Percentiles rank a stretch among this genome's conserved stretches.
These are phyloP conservation scores for Ensete ventricosum DNA, from an alignment of 176 grass and related monocot genomes.

Conservation along the genomic window DNA sequence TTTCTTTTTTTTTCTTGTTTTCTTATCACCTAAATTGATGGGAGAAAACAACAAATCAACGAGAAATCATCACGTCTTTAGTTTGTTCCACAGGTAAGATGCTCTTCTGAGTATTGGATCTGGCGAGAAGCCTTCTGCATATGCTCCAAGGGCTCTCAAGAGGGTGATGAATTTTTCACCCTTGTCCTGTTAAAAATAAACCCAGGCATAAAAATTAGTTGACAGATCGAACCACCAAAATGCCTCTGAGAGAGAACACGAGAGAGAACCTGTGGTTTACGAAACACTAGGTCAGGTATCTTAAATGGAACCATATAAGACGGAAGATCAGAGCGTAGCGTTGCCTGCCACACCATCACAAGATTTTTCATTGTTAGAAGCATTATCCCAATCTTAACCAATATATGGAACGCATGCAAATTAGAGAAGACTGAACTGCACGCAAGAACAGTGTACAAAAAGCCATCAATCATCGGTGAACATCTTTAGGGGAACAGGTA, in stretches of 20 bases:
- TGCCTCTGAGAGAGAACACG: neutral
- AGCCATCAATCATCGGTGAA: no score
- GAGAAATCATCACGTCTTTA: conserved; percentile 29
- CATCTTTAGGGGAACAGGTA: no score
- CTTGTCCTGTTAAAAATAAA: conserved; percentile 41
- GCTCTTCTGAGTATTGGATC: conserved; percentile 71
- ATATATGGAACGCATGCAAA: neutral
- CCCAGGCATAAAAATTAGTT: conserved; percentile 2
- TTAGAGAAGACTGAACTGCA: neutral
- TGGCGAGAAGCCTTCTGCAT: conserved; percentile 78
- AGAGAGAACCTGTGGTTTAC: conserved; percentile 47
- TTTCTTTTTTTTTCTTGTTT: no score
- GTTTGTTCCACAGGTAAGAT: conserved; percentile 60
- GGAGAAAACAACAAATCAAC: neutral
- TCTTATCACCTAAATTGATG: neutral
- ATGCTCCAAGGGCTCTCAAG: conserved; percentile 74
- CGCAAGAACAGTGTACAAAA: neutral
- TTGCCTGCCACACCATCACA: conserved; percentile 44
- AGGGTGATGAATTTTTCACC: conserved; percentile 81
- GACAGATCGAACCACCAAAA: neutral
- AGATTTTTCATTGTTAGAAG: neutral
- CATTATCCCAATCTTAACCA: neutral
- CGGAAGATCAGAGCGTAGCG: conserved; percentile 71
- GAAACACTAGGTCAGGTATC: conserved; percentile 49
- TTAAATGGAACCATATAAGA: conserved; percentile 85